Evolutionary conservation across 2,329 filamentous ascomycete species (phyloP).

Genomic region (Diatrype stigma): DNA sequence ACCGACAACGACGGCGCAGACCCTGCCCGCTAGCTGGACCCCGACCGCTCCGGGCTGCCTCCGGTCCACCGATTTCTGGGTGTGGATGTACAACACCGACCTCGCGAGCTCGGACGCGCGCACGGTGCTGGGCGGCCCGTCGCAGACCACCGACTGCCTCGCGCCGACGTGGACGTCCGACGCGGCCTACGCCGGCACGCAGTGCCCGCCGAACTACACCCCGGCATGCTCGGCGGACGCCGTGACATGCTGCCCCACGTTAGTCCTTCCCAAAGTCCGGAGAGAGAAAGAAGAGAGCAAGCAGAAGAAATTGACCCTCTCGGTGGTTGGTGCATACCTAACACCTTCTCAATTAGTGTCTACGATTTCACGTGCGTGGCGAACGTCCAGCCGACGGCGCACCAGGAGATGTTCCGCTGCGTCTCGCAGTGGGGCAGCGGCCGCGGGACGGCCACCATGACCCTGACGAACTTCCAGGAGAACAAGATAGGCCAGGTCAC

Average conservation of each 20-base stretch:
- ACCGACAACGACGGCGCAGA: conserved; percentile 11
- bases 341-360: no score
- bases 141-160: conserved; percentile 19
- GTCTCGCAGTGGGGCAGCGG: conserved; percentile 3
- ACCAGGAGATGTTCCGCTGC: conserved; percentile 14
- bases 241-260: conserved; percentile 22
- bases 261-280: no score
- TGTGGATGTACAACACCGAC: conserved; percentile 13
- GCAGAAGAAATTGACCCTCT: no score
- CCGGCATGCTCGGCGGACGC: conserved; percentile 13
- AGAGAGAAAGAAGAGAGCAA: no score
- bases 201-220: conserved; percentile 19
- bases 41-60: conserved; percentile 14
- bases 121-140: conserved; percentile 20
- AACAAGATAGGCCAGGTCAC: conserved; percentile 2
- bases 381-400: background rate
- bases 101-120: conserved; percentile 3
- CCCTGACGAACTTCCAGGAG: conserved; percentile 7
- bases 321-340: no score
- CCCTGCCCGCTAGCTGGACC: conserved; percentile 10
- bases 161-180: conserved; percentile 13
- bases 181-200: conserved; percentile 13
- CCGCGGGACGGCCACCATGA: background rate
- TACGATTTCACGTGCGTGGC: conserved; percentile 10
- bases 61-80: conserved; percentile 15